These are phyloP conservation scores for Mortierella polycephala DNA, from an alignment of 371 early-diverging fungal species.

Conservation along the genomic window DNA sequence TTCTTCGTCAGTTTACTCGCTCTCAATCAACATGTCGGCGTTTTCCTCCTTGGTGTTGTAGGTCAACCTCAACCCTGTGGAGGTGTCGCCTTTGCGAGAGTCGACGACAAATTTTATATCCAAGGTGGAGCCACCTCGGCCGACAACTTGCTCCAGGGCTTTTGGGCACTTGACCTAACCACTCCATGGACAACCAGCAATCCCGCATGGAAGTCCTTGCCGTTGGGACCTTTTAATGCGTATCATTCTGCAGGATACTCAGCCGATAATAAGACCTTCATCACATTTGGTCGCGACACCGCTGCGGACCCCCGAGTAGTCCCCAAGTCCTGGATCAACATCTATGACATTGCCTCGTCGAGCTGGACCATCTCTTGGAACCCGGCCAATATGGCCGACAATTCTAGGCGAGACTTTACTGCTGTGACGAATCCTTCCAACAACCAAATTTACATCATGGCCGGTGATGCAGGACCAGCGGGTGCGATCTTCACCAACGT, in stretches of 20 bases:
- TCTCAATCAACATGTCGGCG: not conserved
- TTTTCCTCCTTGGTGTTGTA: not conserved
- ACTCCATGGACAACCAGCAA: constrained; percentile 35
- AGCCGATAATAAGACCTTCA: constrained; percentile 36
- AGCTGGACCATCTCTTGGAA: constrained; percentile 14
- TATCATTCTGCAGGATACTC: constrained; percentile 43
- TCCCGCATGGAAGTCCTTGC: constrained; percentile 29
- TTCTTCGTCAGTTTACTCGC: not conserved
- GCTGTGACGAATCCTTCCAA: constrained; percentile 32
- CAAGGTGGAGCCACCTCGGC: constrained; percentile 39
- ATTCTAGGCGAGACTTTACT: constrained; percentile 32
- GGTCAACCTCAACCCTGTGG: constrained; percentile 43
- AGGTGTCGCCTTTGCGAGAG: constrained; percentile 22
- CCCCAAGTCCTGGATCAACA: constrained; percentile 25
- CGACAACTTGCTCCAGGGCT: constrained; percentile 19
- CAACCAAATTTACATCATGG: constrained; percentile 33
- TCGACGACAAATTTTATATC: constrained; percentile 32
- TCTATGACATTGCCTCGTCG: constrained; percentile 25
- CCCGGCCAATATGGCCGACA: constrained; percentile 25
- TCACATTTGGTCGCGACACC: constrained; percentile 48
- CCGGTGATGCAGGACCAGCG: constrained; percentile 22
- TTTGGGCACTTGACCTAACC: constrained; percentile 41
- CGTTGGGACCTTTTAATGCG: constrained; percentile 30
- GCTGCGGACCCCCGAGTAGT: constrained; percentile 19
- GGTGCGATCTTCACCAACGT: constrained; percentile 19